phyloP scores from a whole-genome alignment of 2,329 filamentous ascomycete species.

The Plectosphaerella plurivora region DNA sequence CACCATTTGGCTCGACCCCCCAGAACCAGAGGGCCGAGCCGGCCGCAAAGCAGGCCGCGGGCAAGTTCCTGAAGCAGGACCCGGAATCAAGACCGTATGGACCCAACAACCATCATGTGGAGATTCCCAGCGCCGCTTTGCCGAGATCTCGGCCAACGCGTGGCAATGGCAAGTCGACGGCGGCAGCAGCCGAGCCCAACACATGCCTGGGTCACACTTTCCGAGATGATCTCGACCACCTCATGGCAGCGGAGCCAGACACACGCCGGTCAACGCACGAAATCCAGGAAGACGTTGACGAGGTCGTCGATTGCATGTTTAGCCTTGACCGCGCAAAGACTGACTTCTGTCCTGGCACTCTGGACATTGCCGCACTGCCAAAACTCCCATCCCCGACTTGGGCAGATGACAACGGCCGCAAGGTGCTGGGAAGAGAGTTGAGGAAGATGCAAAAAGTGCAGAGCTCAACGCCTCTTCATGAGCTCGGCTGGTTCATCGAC shows the following conservation, averaged over 20 bases:
- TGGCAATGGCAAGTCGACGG: too few relatives aligned
- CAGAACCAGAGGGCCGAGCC: too few relatives aligned
- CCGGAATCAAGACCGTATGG: too few relatives aligned
- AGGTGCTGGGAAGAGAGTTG: conserved; percentile 61
- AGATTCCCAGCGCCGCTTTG: too few relatives aligned
- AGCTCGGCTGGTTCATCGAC: conserved; percentile 83
- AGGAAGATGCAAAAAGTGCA: conserved; percentile 61
- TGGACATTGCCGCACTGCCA: conserved; percentile 59
- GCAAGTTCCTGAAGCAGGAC: too few relatives aligned
- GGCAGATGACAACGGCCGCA: conserved; percentile 57
- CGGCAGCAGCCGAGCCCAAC: too few relatives aligned
- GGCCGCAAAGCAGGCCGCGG: too few relatives aligned
- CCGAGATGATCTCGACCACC: background rate
- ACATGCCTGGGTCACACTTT: background rate
- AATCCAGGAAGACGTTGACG: background rate
- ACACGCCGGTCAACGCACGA: too few relatives aligned
- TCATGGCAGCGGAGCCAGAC: too few relatives aligned
- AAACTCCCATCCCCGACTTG: conserved; percentile 62
- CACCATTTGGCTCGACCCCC: too few relatives aligned
- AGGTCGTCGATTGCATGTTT: background rate
- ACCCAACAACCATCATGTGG: too few relatives aligned
- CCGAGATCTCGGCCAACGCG: too few relatives aligned
- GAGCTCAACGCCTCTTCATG: conserved; percentile 50
- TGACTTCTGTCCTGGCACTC: conserved; percentile 60
- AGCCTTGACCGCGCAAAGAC: conserved; percentile 18